These are phyloP conservation scores for Eucalyptus camaldulensis DNA, from an alignment of 345 rosid genomes.

Conservation along the genomic window DNA sequence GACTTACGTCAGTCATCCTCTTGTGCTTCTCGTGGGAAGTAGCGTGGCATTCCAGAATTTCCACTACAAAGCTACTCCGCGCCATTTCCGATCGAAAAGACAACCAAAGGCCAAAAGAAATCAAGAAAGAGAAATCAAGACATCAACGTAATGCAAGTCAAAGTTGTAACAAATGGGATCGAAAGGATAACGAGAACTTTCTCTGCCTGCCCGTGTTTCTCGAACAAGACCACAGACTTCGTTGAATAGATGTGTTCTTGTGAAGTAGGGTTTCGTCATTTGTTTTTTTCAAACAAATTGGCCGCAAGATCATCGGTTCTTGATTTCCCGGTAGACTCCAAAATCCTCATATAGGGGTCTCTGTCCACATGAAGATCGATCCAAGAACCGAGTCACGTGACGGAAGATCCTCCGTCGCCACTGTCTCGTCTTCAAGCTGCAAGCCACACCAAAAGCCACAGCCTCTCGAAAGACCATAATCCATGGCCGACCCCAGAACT, in stretches of 20 bases:
- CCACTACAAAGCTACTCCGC: background rate
- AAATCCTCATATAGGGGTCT: background rate
- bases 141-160: background rate
- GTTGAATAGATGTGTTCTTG: background rate
- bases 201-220: background rate
- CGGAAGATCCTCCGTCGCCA: background rate
- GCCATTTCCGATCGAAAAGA: background rate
- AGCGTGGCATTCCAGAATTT: background rate
- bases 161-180: background rate
- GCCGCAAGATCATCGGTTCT: background rate
- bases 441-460: background rate
- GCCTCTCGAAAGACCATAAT: background rate
- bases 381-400: background rate
- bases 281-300: background rate
- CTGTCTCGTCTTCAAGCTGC: background rate
- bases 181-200: background rate
- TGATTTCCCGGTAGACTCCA: background rate
- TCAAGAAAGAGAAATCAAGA: background rate
- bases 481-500: background rate
- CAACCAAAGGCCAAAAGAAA: background rate
- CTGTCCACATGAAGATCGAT: background rate
- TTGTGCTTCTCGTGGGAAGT: background rate
- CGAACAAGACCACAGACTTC: background rate
- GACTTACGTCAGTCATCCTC: background rate
- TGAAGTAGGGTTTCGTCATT: background rate